Conservation (phyloP, 2,329 filamentous ascomycete genomes). For the Verruconis gallopava region DNA sequence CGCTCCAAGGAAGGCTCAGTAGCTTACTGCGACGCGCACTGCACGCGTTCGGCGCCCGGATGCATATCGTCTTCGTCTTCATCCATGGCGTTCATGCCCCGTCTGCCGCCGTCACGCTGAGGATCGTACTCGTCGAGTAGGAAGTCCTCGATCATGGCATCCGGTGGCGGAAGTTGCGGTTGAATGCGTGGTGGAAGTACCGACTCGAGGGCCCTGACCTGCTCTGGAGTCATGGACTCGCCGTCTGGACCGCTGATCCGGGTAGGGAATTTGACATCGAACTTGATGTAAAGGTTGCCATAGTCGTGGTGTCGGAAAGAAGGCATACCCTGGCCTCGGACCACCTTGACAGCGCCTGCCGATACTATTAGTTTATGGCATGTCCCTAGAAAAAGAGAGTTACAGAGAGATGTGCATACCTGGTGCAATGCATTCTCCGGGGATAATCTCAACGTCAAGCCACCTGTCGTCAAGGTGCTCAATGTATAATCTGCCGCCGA, state of each 20-base stretch:
- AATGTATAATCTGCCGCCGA: constrained; percentile 78
- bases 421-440: constrained; percentile 87
- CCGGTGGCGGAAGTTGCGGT: constrained; percentile 55
- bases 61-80: constrained; percentile 52
- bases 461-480: constrained; percentile 97
- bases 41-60: constrained; percentile 60
- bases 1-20: no score
- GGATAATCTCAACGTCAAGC: constrained; percentile 83
- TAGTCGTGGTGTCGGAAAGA: constrained; percentile 88
- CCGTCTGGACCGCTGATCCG: constrained; percentile 31
- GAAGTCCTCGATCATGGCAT: constrained; percentile 86
- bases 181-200: constrained; percentile 64
- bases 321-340: constrained; percentile 95
- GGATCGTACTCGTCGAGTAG: constrained; percentile 68
- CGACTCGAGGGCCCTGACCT: constrained; percentile 67
- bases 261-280: constrained; percentile 90
- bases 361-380: constrained; percentile 14
- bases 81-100: constrained; percentile 46
- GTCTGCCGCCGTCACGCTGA: constrained; percentile 48
- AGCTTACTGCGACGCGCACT: constrained; percentile 75
- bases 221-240: constrained; percentile 41
- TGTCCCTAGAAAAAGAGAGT: not conserved
- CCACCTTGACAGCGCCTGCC: constrained; percentile 77
- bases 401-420: constrained; percentile 50
- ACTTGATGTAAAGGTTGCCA: constrained; percentile 95